Base-by-base conservation (phyloP, 805 yeast species). In the Wilhelminamyces savonicus region DNA sequence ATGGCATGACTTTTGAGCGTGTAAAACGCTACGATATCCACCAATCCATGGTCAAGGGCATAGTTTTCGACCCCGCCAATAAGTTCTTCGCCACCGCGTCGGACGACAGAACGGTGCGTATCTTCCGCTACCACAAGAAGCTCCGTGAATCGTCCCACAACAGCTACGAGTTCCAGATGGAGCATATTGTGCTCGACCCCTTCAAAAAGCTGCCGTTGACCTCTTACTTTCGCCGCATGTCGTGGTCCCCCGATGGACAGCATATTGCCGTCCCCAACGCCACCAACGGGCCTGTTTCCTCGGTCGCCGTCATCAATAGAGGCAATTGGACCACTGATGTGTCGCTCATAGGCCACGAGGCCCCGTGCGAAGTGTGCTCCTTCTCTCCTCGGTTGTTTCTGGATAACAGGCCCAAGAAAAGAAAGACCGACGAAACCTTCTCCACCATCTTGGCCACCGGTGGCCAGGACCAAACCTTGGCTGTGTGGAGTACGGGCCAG, bases 1-100 rank as follows among this genome's bases (percentile, higher is more conserved):
- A 79, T 48, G 97, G 96, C 3, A 61, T 76, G 2, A 90, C 96
- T 0, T 87, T 92, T 65, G 94, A 92, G 58, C 74, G 85, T 40
- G 75, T 90, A 33, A 86, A 85, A 51, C 64, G 95, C 19, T 83
- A 86, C 45, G 97, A 90, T 48, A 80, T 87, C 14, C 98, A 92
- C 54, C 94, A 86, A 50, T 83, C 95, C 2, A 90, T 84, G 60
- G 97, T 92, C 16, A 92, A 92, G 56, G 97, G 98, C 34, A 84
- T 92, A 9, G 90, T 90, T 2, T 92, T 92, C 56, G 99, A 92
- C 52, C 99, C 99, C 1, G 98, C 98, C 3, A 87, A 87, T 54
- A 92, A 92, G 59, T 92, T 86, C 54, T 92, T 92, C 62, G 97
- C 95, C 6, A 90, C 99, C 0, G 88, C 94, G 14, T 83, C 95